Conservation (phyloP, 73 alveolate species). For the Paramecium caudatum region DNA sequence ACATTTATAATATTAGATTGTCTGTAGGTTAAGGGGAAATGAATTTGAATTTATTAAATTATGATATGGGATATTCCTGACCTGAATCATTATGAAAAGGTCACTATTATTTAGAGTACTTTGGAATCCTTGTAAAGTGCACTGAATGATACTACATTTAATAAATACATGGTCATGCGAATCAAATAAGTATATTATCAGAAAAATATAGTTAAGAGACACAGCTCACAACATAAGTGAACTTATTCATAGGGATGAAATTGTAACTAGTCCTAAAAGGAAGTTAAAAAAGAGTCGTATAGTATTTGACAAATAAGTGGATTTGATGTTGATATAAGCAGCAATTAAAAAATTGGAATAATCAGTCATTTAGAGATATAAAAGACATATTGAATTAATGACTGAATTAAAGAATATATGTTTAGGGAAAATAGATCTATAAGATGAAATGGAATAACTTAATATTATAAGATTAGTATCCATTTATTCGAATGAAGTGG, state of each 20-base stretch:
- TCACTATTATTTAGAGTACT: no score
- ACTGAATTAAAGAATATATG: background rate
- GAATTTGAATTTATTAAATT: no score
- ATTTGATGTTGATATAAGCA: background rate
- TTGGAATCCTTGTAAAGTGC: no score
- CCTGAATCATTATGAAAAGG: no score
- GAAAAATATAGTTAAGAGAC: no score
- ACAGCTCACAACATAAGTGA: no score
- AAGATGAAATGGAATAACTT: background rate
- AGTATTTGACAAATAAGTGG: background rate
- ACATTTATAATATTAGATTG: conserved; percentile 38
- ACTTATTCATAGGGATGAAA: background rate
- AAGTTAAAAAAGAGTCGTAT: background rate
- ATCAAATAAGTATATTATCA: no score
- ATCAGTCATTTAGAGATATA: background rate
- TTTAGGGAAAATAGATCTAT: background rate
- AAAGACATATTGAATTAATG: background rate
- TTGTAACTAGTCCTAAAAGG: background rate
- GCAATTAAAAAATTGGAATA: background rate
- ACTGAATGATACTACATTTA: no score
- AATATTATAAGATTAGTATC: background rate
- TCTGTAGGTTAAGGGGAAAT: no score
- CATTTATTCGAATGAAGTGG: background rate
- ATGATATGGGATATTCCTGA: no score
- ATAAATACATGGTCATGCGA: no score